A percentile compares a stretch with the other conserved stretches of the same genome.
phyloP scores from a whole-genome alignment of 176 grass and related monocot species.

The Carex parvula region DNA sequence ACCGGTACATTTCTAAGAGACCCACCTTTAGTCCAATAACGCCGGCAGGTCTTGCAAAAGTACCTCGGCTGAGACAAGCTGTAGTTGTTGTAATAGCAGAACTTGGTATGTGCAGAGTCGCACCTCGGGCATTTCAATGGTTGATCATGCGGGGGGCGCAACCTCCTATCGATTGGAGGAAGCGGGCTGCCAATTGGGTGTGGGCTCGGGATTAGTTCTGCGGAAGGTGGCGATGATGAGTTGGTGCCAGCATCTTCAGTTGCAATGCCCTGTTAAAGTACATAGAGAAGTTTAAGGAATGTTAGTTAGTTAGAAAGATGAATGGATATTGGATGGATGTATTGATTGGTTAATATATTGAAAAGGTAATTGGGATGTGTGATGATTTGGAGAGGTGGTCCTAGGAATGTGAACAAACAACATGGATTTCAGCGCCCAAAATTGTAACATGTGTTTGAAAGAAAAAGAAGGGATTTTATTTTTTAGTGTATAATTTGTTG shows the following conservation, averaged over 20 bases:
- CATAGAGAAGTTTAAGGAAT: neutral
- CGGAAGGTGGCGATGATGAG: constrained; percentile 55
- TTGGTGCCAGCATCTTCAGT: constrained; percentile 54
- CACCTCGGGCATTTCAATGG: constrained; percentile 91
- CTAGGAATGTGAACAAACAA: constrained; percentile 15
- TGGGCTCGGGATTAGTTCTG: constrained; percentile 58
- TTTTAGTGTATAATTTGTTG: neutral
- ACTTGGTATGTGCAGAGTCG: constrained; percentile 89
- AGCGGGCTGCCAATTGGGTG: constrained; percentile 31
- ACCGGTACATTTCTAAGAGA: constrained; percentile 88
- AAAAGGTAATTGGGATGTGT: constrained; percentile 4
- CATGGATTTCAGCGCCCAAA: neutral
- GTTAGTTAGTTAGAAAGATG: neutral
- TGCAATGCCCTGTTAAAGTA: constrained; percentile 48
- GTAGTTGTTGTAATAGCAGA: constrained; percentile 99
- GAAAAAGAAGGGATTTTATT: neutral
- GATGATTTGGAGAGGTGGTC: constrained; percentile 13
- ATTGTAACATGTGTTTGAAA: constrained; percentile 18
- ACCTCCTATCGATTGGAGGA: constrained; percentile 44
- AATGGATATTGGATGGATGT: constrained; percentile 6
- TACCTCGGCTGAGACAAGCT: constrained; percentile 92
- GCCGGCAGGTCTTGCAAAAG: constrained; percentile 97
- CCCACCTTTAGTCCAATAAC: constrained; percentile 96
- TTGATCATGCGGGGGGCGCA: constrained; percentile 78
- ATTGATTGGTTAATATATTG: neutral